Evolutionary conservation across 257 asterid genomes (phyloP).

Genomic region (Solanum arcanum): DNA sequence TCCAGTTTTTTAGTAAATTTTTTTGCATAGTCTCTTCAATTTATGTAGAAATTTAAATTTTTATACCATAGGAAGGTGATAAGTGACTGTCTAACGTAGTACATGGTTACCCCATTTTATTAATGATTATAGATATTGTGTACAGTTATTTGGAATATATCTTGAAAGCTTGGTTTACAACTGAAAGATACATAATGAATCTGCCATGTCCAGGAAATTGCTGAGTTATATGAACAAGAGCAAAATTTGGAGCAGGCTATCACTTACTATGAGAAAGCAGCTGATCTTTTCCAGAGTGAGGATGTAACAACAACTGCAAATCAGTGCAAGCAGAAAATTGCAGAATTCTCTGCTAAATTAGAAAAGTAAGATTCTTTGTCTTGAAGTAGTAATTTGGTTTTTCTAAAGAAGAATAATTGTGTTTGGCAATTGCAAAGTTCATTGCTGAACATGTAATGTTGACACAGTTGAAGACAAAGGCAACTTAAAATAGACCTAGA

Average conservation of each 20-base stretch:
- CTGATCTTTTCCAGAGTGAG: slow-evolving; percentile 17
- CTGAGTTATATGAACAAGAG: slow-evolving; percentile 79
- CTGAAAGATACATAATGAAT: not conserved
- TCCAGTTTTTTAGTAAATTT: not conserved
- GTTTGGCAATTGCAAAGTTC: not conserved
- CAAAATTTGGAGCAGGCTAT: slow-evolving; percentile 68
- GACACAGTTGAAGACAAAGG: not conserved
- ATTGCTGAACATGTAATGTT: not conserved
- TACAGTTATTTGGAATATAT: not conserved
- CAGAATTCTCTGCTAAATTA: slow-evolving; percentile 73
- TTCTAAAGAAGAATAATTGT: not conserved
- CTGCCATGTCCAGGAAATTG: slow-evolving; percentile 61
- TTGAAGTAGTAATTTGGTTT: not conserved
- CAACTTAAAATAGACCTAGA: not conserved
- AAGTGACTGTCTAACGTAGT: not conserved
- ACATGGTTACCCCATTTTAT: not conserved
- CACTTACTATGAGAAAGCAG: slow-evolving; percentile 71
- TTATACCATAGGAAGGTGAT: not conserved
- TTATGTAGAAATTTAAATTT: not conserved
- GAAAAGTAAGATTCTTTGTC: slow-evolving; percentile 50
- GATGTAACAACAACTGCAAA: slow-evolving; percentile 69
- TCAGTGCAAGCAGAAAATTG: slow-evolving; percentile 89
- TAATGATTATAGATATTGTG: not conserved
- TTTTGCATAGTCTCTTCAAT: not conserved
- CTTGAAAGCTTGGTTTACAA: not conserved